Percentiles rank a stretch among this genome's conserved stretches.
These are phyloP conservation scores for Ophiostoma novo-ulmi DNA, from an alignment of 2,329 filamentous ascomycete genomes.

Conservation along the genomic window DNA sequence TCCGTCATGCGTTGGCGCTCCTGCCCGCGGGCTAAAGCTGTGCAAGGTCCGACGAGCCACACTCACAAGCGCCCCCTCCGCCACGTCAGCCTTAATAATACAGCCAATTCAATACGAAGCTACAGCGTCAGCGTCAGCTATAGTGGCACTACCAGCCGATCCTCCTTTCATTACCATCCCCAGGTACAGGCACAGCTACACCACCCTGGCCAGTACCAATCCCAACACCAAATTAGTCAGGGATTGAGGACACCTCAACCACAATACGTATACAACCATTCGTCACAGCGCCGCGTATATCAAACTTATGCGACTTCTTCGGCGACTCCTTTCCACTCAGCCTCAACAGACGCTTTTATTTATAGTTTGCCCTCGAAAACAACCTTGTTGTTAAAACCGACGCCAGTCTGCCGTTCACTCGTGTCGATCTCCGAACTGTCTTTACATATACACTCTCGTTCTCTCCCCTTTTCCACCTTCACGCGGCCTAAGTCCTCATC, in stretches of 20 bases:
- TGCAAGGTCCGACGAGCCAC: slow-evolving; percentile 16
- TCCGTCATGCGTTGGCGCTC: slow-evolving; percentile 22
- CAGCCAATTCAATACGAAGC: slow-evolving; percentile 1
- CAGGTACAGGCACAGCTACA: not conserved
- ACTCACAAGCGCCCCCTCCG: slow-evolving; percentile 6
- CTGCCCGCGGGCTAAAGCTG: slow-evolving; percentile 15
- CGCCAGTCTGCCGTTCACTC: slow-evolving; percentile 7
- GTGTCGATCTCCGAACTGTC: slow-evolving; percentile 17
- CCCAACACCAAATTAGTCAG: slow-evolving; percentile 25
- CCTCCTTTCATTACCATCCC: slow-evolving; percentile 13
- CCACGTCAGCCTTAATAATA: slow-evolving; percentile 15
- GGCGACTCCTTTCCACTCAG: not conserved
- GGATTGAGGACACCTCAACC: slow-evolving; percentile 36
- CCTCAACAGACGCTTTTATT: slow-evolving; percentile 23
- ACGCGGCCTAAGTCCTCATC: slow-evolving; percentile 21
- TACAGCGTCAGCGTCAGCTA: slow-evolving; percentile 14
- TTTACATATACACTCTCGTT: not conserved
- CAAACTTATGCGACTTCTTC: slow-evolving; percentile 31
- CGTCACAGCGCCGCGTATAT: slow-evolving; percentile 31
- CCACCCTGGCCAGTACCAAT: not conserved
- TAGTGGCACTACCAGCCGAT: slow-evolving; percentile 15
- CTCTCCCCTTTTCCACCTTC: slow-evolving; percentile 20
- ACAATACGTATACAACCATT: slow-evolving; percentile 27
- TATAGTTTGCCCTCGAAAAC: slow-evolving; percentile 25
- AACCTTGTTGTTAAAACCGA: not conserved